Conservation (phyloP, 805 yeast species). For the Nakazawaea ishiwadae region DNA sequence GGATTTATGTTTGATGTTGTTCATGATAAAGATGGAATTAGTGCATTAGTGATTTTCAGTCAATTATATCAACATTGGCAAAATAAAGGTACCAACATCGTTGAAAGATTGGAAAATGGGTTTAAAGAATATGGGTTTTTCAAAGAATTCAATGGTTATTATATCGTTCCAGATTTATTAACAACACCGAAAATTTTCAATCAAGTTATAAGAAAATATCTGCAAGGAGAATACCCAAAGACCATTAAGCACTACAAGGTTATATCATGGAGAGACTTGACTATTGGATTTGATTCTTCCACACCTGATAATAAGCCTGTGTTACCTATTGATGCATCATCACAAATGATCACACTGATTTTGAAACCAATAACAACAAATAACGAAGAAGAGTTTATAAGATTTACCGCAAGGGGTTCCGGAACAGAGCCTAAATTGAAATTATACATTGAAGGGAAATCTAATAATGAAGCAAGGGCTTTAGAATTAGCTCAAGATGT, state of each 20-base stretch:
- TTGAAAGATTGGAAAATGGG: conserved; percentile 52
- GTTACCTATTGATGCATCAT: conserved; percentile 63
- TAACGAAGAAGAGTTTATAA: conserved; percentile 32
- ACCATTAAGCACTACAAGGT: conserved; percentile 57
- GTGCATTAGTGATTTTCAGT: conserved; percentile 72
- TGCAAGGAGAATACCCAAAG: conserved; percentile 34
- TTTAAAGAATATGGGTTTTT: conserved; percentile 70
- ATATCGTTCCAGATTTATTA: conserved; percentile 51
- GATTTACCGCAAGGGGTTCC: conserved; percentile 88
- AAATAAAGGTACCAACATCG: conserved; percentile 30
- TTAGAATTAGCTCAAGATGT: conserved; percentile 48
- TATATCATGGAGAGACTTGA: conserved; percentile 74
- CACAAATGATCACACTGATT: conserved; percentile 83
- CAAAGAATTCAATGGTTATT: conserved; percentile 86
- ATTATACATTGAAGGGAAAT: conserved; percentile 79
- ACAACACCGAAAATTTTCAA: conserved; percentile 53
- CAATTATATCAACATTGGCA: conserved; percentile 60
- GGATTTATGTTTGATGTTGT: conserved; percentile 86
- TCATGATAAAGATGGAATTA: conserved; percentile 90
- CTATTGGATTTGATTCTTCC: conserved; percentile 72
- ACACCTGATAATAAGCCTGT: conserved; percentile 53
- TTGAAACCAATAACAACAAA: conserved; percentile 25
- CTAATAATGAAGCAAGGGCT: conserved; percentile 45
- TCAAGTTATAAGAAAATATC: conserved; percentile 28
- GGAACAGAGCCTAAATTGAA: conserved; percentile 97